Conservation (phyloP, 106 monocot genomes). For the Dactylorhiza incarnata region DNA sequence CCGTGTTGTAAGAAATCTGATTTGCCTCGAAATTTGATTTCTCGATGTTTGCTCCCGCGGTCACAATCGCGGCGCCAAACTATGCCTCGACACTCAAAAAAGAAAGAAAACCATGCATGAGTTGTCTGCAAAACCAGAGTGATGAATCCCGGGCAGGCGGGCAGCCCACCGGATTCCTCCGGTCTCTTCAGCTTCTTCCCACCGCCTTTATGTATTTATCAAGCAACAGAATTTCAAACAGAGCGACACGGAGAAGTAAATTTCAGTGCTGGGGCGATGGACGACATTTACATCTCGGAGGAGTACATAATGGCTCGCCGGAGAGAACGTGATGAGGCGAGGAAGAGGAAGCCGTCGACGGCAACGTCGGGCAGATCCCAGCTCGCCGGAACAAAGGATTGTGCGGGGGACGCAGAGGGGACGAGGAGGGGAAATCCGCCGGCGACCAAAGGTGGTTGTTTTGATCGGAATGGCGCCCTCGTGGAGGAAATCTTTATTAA, state of each 20-base stretch:
- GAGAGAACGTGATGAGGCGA: slow-evolving; percentile 2
- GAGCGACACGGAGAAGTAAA: not conserved
- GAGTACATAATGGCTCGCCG: slow-evolving; percentile 7
- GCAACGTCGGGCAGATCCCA: not conserved
- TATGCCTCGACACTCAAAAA: too few relatives aligned
- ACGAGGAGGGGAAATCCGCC: not conserved
- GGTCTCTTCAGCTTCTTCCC: not conserved
- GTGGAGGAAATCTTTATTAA: not conserved
- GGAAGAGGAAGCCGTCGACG: not conserved
- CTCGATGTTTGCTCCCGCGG: too few relatives aligned
- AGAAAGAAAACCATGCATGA: too few relatives aligned
- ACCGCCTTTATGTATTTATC: not conserved
- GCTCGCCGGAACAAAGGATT: not conserved
- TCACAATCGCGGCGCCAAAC: too few relatives aligned
- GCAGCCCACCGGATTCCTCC: not conserved
- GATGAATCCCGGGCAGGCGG: not conserved
- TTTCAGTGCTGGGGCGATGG: not conserved
- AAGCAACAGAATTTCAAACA: not conserved
- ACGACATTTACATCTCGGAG: slow-evolving; percentile 6
- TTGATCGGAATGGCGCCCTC: not conserved
- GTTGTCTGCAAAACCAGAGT: too few relatives aligned
- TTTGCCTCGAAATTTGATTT: too few relatives aligned
- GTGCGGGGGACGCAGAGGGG: not conserved
- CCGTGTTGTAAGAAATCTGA: too few relatives aligned
- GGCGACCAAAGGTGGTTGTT: not conserved